Conservation (phyloP, 805 yeast genomes). For the Naumovozyma castellii region DNA sequence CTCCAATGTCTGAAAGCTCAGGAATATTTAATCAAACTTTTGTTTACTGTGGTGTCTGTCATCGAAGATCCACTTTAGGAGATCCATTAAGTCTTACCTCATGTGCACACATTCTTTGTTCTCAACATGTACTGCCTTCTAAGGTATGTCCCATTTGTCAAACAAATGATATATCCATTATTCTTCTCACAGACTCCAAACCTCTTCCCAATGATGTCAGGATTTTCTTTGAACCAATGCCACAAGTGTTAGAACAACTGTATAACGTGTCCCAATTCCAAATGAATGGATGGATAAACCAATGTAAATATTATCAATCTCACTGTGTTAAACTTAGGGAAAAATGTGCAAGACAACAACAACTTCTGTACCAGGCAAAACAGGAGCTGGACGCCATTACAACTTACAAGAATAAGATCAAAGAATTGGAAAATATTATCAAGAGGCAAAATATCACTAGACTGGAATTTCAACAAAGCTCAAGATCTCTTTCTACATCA, state of each 20-base stretch:
- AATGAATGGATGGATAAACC: conserved; percentile 16
- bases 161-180: conserved; percentile 14
- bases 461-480: background rate
- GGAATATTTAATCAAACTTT: conserved; percentile 22
- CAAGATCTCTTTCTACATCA: background rate
- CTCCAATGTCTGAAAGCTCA: too few relatives aligned
- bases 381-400: conserved; percentile 21
- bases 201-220: conserved; percentile 18
- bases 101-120: conserved; percentile 33
- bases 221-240: conserved; percentile 22
- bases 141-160: conserved; percentile 16
- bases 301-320: conserved; percentile 20
- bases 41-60: conserved; percentile 30
- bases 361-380: conserved; percentile 20
- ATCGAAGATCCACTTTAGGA: conserved; percentile 13
- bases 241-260: conserved; percentile 17
- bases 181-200: conserved; percentile 12
- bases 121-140: conserved; percentile 17
- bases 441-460: background rate
- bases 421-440: conserved; percentile 1
- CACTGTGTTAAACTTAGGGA: conserved; percentile 18
- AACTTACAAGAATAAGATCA: conserved; percentile 11
- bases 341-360: conserved; percentile 22
- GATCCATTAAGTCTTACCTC: conserved; percentile 29
- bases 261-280: conserved; percentile 26